Base-by-base conservation (phyloP, 2,329 filamentous ascomycete genomes). In the Aureobasidium sp. region DNA sequence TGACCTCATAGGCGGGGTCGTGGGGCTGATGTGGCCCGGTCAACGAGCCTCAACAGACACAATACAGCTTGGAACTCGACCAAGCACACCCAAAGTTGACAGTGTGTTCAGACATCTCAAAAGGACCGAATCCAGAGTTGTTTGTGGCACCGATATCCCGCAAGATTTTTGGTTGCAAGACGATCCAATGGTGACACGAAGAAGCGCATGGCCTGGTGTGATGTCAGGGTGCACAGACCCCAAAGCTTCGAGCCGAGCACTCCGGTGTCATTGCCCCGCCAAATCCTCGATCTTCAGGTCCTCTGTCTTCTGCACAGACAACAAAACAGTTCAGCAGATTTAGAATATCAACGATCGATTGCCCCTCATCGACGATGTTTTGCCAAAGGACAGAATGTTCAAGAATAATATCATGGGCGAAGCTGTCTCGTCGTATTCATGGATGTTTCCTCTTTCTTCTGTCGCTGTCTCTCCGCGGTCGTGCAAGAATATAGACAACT, bases 1-100 rank as follows among this genome's bases (percentile, higher is more conserved):
- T 51, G 48, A 51, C 16, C 22, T 51, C 48, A 51, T 51, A 51
- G 48, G 48, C 48, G 48, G 48, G 48, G 48, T 51, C 48, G 48
- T 51, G 48, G 48, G 48, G 48, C 48, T 32, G 27, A 25, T 27
- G 37, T 51, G 35, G 29, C 25, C 35, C 21, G 19, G 48, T 51
- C 48, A 50, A 50, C 45, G 34, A 48, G 44, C 44, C 48, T 37
- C 48, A 51, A 51, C 48, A 51, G 35, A 51, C 34, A 51, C 37
- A 51, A 48, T 35, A 34, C n/a, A 37, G 32, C 22, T 17, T 11
- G 16, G 22, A n/a, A 16, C 7, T 12, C 10, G 11, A 21, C 37
- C 3, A 8, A 27, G 10, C 37, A 27, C 25, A 22, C 25, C 37
- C 25, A 32, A 32, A 40, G 4, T 39, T 27, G 32, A n/a, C 17